Evolutionary conservation across 192 early-diverging fungal species (phyloP).

Genomic region (Borealophlyctis nickersoniae): DNA sequence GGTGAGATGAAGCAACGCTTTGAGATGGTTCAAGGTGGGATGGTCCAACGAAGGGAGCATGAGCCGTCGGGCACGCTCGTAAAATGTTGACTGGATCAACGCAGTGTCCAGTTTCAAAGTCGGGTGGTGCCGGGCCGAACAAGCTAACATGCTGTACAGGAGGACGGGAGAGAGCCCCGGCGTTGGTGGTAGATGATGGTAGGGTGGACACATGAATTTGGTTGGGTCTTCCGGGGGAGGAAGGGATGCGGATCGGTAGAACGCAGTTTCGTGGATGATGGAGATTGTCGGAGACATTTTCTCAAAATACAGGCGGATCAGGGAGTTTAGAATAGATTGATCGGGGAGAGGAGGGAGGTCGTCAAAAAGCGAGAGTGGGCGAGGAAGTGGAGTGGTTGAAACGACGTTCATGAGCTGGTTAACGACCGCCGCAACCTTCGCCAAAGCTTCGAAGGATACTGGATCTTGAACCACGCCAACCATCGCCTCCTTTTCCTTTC

Average conservation of each 20-base stretch:
- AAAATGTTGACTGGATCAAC: conserved; percentile 13
- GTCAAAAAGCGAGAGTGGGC: conserved; percentile 17
- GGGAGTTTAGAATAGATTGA: conserved; percentile 7
- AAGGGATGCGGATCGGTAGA: conserved; percentile 16
- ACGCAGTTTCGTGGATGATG: conserved; percentile 24
- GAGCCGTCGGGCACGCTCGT: conserved; percentile 18
- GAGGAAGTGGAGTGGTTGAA: conserved; percentile 2
- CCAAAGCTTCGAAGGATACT: not conserved
- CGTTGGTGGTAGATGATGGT: conserved; percentile 6
- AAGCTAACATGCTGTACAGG: conserved; percentile 26
- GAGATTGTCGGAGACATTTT: conserved; percentile 17
- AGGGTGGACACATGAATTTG: conserved; percentile 10
- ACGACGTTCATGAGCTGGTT: not conserved
- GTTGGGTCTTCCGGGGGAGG: conserved; percentile 1
- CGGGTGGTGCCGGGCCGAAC: conserved; percentile 27
- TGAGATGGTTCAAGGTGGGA: conserved; percentile 17
- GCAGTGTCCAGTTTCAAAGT: not conserved
- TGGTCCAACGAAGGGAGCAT: conserved; percentile 4
- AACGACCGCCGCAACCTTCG: conserved; percentile 1
- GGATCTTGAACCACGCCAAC: not conserved
- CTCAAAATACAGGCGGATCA: conserved; percentile 26
- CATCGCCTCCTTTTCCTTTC: too few species aligned
- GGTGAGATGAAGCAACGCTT: conserved; percentile 24
- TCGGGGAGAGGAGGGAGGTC: conserved; percentile 27
- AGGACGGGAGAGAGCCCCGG: conserved; percentile 18